Evolutionary conservation across 2,329 filamentous ascomycete species (phyloP).

Genomic region (Apiospora phragmitis): DNA sequence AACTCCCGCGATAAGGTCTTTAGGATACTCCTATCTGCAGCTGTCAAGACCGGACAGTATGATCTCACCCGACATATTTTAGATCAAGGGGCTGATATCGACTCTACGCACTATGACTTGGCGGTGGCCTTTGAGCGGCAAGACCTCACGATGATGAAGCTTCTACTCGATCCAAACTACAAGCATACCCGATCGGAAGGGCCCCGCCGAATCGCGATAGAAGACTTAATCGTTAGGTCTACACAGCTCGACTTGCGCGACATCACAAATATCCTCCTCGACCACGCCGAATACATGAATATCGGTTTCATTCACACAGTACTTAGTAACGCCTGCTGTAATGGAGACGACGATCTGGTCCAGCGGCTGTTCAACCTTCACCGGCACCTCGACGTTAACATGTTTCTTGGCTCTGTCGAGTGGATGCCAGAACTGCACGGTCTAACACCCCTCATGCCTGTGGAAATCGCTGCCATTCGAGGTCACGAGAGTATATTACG

Average conservation of each 20-base stretch:
- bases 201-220: neutral
- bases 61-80: neutral
- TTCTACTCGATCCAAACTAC: neutral
- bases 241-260: neutral
- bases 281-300: neutral
- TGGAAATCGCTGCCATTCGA: no score
- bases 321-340: neutral
- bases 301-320: neutral
- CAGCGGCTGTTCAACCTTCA: neutral
- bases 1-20: accelerated
- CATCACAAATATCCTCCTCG: neutral
- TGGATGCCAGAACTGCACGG: neutral
- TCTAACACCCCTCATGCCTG: neutral
- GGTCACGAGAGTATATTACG: neutral
- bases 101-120: neutral
- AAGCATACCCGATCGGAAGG: no score
- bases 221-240: neutral
- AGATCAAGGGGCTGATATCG: neutral
- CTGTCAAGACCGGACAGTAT: neutral
- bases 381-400: neutral
- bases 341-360: neutral
- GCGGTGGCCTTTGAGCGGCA: neutral
- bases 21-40: neutral
- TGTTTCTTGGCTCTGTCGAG: accelerated
- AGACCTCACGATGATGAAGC: neutral